Conservation (phyloP, 23 red algal genomes). For the Gracilaria vermiculophylla region DNA sequence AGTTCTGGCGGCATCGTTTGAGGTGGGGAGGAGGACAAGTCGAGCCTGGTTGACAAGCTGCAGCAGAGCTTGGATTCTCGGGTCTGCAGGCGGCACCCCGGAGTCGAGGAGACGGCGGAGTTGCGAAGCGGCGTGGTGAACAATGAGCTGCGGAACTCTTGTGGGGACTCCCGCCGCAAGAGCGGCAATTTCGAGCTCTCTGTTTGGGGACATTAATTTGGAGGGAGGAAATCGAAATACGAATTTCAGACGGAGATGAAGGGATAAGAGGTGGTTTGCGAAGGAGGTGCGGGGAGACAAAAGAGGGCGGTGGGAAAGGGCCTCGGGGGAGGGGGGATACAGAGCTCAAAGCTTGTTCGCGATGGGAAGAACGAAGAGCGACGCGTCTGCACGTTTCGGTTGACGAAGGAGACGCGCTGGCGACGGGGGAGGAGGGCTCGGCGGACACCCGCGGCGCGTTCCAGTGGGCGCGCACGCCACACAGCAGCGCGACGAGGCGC, state of each 20-base stretch:
- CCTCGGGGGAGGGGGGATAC: background rate
- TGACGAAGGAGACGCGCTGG: background rate
- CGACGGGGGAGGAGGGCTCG: background rate
- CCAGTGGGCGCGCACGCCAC: background rate
- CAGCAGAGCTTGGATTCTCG: constrained; percentile 31
- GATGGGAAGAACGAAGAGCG: background rate
- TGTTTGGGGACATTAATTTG: constrained; percentile 36
- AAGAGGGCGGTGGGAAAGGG: background rate
- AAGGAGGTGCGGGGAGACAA: background rate
- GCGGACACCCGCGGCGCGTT: background rate
- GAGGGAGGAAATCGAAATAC: background rate
- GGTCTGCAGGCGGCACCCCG: constrained; percentile 34
- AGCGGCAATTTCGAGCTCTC: constrained; percentile 45
- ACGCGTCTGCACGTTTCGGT: background rate
- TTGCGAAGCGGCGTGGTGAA: constrained; percentile 54
- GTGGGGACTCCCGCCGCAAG: constrained; percentile 38
- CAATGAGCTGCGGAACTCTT: constrained; percentile 52
- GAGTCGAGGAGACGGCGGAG: constrained; percentile 49
- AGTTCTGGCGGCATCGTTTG: constrained; percentile 42
- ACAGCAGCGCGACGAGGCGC: background rate
- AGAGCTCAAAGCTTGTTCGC: background rate
- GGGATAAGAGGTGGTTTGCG: background rate
- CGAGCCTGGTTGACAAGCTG: constrained; percentile 62
- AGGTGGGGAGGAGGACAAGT: constrained; percentile 39
- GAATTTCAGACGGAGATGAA: constrained; percentile 33